Evolutionary conservation across 495 filamentous ascomycete species (phyloP).

Genomic region (Chaetomium cochliodes): DNA sequence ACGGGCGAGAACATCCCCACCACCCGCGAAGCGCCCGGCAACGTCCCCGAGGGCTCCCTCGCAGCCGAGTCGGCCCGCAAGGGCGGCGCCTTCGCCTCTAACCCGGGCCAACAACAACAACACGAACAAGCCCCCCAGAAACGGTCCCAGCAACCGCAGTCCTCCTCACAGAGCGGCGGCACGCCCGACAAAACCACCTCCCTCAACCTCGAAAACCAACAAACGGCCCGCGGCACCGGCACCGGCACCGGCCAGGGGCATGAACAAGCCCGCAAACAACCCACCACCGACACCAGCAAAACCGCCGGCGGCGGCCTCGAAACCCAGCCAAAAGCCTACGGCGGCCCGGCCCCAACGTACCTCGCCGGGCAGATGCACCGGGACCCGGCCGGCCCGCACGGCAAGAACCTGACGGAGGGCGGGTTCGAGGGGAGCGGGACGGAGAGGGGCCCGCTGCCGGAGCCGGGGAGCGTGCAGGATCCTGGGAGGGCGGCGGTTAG

Average conservation of each 20-base stretch:
- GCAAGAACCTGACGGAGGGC: constrained; percentile 44
- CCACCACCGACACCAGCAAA: not conserved
- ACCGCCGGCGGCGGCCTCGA: not conserved
- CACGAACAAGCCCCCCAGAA: constrained; percentile 22
- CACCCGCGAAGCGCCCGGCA: constrained; percentile 36
- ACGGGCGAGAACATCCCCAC: constrained; percentile 31
- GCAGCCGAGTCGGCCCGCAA: constrained; percentile 39
- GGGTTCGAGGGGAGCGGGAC: constrained; percentile 37
- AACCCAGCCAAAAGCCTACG: not conserved
- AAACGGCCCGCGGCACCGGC: constrained; percentile 5
- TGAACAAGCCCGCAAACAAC: not conserved
- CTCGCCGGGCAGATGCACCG: constrained; percentile 27
- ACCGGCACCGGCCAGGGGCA: not conserved
- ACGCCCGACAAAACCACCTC: not conserved
- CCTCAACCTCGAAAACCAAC: constrained; percentile 12
- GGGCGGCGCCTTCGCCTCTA: constrained; percentile 31
- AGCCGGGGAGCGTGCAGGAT: constrained; percentile 43
- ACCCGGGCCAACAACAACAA: constrained; percentile 28
- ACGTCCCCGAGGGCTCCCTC: constrained; percentile 36
- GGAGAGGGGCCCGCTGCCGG: constrained; percentile 33
- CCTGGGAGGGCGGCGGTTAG: constrained; percentile 34
- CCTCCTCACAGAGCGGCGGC: constrained; percentile 7
- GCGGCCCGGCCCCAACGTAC: constrained; percentile 37
- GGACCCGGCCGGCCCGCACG: constrained; percentile 36
- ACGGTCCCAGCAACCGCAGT: constrained; percentile 6